Percentiles rank a stretch among this genome's conserved stretches.
Conservation (phyloP, 495 filamentous ascomycete species). For the Xylona heveae region DNA sequence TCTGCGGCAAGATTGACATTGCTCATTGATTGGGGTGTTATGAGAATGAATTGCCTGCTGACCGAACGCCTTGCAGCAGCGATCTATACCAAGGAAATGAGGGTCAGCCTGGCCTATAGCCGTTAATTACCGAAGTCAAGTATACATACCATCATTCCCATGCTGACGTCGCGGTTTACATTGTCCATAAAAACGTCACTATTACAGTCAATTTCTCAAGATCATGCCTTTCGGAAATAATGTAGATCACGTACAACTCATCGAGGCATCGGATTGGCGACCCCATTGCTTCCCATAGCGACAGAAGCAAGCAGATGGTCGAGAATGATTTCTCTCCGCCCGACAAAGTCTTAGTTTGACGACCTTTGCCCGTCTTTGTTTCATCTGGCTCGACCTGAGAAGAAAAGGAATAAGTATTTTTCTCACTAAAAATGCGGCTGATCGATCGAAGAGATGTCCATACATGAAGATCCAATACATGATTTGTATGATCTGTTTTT, state of each 20-base stretch:
- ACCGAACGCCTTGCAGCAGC: slow-evolving; percentile 63
- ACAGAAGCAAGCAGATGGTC: slow-evolving; percentile 76
- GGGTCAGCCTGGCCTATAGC: background rate
- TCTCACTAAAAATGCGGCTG: background rate
- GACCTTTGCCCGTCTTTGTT: slow-evolving; percentile 40
- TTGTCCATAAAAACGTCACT: slow-evolving; percentile 98
- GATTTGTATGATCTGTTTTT: slow-evolving; percentile 48
- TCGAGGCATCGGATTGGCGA: slow-evolving; percentile 85
- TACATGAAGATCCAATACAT: slow-evolving; percentile 58
- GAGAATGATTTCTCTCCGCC: slow-evolving; percentile 97
- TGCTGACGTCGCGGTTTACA: slow-evolving; percentile 82
- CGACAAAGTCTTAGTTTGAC: slow-evolving; percentile 76
- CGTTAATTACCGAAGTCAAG: background rate
- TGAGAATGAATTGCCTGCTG: slow-evolving; percentile 86
- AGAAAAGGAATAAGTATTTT: background rate
- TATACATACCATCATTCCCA: slow-evolving; percentile 70
- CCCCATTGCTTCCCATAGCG: slow-evolving; percentile 97
- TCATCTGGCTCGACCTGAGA: slow-evolving; percentile 64
- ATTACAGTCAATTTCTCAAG: background rate
- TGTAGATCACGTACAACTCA: slow-evolving; percentile 48
- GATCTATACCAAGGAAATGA: slow-evolving; percentile 29
- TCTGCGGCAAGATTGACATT: slow-evolving; percentile 43
- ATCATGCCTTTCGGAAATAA: background rate
- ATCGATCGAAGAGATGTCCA: slow-evolving; percentile 3
- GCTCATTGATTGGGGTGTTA: slow-evolving; percentile 81